Percentiles rank a stretch among this genome's conserved stretches.
Conservation (phyloP, 805 yeast species). For the Lachancea sp. region DNA sequence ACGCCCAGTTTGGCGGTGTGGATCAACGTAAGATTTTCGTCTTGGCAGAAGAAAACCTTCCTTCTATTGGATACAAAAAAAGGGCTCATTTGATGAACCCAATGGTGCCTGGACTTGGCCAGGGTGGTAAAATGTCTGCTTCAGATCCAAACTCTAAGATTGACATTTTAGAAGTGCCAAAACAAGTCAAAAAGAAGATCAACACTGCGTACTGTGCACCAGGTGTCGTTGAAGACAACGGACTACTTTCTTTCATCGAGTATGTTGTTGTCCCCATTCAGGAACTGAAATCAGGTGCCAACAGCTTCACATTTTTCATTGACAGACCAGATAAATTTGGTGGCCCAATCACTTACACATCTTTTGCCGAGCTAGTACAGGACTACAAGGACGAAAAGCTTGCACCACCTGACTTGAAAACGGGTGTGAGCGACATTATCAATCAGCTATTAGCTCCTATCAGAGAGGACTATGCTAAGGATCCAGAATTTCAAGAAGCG, state of each 20-base stretch:
- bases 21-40: conserved; percentile 98
- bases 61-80: conserved; percentile 83
- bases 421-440: conserved; percentile 84
- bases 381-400: conserved; percentile 71
- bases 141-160: conserved; percentile 98
- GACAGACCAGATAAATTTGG: conserved; percentile 96
- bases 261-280: conserved; percentile 81
- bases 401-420: conserved; percentile 88
- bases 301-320: conserved; percentile 59
- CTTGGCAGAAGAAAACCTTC: conserved; percentile 91
- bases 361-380: conserved; percentile 60
- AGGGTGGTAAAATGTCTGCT: conserved; percentile 98
- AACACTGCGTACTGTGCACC: conserved; percentile 93
- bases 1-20: conserved; percentile 97
- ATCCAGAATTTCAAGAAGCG: conserved; percentile 69
- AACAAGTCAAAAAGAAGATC: conserved; percentile 81
- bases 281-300: conserved; percentile 59
- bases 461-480: conserved; percentile 56
- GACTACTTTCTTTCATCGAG: conserved; percentile 79
- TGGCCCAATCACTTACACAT: conserved; percentile 72
- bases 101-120: conserved; percentile 96
- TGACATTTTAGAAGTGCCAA: conserved; percentile 86
- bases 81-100: conserved; percentile 98
- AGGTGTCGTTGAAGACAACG: conserved; percentile 86
- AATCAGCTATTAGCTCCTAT: conserved; percentile 79